Percentiles rank a stretch among this genome's conserved stretches.
Evolutionary conservation across 1,284 basidiomycete genomes (phyloP).

Genomic region (Papiliotrema fonsecae): DNA sequence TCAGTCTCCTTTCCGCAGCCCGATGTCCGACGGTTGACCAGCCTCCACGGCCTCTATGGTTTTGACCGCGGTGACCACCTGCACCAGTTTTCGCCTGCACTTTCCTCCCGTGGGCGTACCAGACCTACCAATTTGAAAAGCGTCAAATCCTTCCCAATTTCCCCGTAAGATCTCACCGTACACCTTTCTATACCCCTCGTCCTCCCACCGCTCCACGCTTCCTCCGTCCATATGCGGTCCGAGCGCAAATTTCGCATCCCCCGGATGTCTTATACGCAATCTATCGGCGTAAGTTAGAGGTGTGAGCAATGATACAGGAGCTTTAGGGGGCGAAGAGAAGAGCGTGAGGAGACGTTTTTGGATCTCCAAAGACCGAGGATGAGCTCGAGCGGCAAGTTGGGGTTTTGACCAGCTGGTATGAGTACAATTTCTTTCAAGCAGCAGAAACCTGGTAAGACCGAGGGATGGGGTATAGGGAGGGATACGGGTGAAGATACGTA

Average conservation of each 20-base stretch:
- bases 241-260: conserved; percentile 64
- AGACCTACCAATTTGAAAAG: conserved; percentile 34
- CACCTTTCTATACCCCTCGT: conserved; percentile 57
- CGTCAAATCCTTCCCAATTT: conserved; percentile 53
- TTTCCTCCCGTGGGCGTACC: no score
- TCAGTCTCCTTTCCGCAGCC: background rate
- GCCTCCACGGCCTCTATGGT: no score
- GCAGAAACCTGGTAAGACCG: background rate
- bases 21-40: no score
- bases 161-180: conserved; percentile 59
- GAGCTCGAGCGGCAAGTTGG: conserved; percentile 65
- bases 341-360: conserved; percentile 56
- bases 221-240: conserved; percentile 75
- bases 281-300: conserved; percentile 72
- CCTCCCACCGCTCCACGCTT: conserved; percentile 73
- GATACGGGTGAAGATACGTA: conserved; percentile 10
- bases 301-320: conserved; percentile 54
- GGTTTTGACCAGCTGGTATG: conserved; percentile 52
- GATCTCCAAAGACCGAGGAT: conserved; percentile 63
- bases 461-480: background rate
- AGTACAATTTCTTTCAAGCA: background rate
- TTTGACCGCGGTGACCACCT: no score
- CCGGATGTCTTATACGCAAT: conserved; percentile 66
- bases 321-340: conserved; percentile 52
- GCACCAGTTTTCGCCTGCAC: no score